Evolutionary conservation across 306 rosid species (phyloP).

Genomic region (Ziziphus jujuba): DNA sequence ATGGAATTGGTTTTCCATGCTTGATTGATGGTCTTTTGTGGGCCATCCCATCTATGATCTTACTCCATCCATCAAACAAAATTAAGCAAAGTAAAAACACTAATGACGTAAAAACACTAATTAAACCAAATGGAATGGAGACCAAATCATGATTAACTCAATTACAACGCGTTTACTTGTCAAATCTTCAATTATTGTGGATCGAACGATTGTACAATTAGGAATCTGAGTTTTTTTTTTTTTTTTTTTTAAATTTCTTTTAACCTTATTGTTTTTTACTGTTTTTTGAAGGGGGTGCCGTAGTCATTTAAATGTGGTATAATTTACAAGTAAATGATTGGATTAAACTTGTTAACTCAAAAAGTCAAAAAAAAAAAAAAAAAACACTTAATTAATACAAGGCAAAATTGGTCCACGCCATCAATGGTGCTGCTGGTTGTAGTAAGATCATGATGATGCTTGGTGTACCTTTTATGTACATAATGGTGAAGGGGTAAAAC

Average conservation of each 20-base stretch:
- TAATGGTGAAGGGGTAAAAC: conserved; percentile 36
- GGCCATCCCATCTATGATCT: conserved; percentile 1
- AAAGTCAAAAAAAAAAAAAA: conserved; percentile 40
- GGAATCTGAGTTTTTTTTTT: not conserved
- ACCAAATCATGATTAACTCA: conserved; percentile 22
- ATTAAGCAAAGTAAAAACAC: conserved; percentile 2
- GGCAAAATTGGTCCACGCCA: conserved; percentile 43
- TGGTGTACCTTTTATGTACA: conserved; percentile 37
- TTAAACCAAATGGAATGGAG: not conserved
- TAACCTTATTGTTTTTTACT: not conserved
- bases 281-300: no score
- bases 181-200: not conserved
- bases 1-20: conserved; percentile 16
- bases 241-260: no score
- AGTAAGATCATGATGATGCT: not conserved
- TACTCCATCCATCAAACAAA: conserved; percentile 11
- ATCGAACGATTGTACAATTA: not conserved
- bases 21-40: conserved; percentile 32
- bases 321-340: conserved; percentile 22
- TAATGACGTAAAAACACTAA: not conserved
- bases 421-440: conserved; percentile 44
- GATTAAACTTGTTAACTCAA: conserved; percentile 33
- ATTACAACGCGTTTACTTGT: not conserved
- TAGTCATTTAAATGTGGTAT: not conserved
- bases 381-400: conserved; percentile 26